phyloP scores from a whole-genome alignment of 306 rosid genomes.

The Acacia crassicarpa region DNA sequence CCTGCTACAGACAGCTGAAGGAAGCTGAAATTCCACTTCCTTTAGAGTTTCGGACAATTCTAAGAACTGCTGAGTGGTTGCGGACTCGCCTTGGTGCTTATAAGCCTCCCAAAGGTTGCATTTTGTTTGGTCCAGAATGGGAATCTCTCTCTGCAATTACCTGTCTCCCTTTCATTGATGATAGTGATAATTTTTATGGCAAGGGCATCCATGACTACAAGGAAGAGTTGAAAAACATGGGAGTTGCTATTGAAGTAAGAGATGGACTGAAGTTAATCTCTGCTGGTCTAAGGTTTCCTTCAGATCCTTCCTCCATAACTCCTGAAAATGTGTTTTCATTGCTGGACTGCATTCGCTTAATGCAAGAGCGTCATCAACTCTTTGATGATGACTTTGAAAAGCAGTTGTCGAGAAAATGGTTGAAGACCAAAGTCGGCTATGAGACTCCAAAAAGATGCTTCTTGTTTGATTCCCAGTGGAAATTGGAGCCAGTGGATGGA shows the following conservation, averaged over 20 bases:
- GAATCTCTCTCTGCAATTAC: slow-evolving; percentile 54
- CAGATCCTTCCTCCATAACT: slow-evolving; percentile 39
- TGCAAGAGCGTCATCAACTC: background rate
- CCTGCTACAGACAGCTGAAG: slow-evolving; percentile 43
- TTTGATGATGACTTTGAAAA: slow-evolving; percentile 34
- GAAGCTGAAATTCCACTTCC: slow-evolving; percentile 32
- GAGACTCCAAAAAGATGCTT: slow-evolving; percentile 52
- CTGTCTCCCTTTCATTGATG: slow-evolving; percentile 71
- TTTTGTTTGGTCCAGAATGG: slow-evolving; percentile 68
- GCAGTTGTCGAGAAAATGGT: slow-evolving; percentile 54
- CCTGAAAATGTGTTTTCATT: slow-evolving; percentile 48
- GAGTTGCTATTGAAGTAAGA: slow-evolving; percentile 51
- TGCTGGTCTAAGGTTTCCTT: slow-evolving; percentile 43
- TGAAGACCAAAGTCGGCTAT: slow-evolving; percentile 65
- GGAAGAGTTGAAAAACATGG: slow-evolving; percentile 58
- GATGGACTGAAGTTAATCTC: slow-evolving; percentile 51
- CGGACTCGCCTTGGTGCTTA: slow-evolving; percentile 46
- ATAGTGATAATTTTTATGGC: slow-evolving; percentile 48
- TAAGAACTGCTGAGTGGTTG: slow-evolving; percentile 52
- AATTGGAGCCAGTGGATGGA: slow-evolving; percentile 49
- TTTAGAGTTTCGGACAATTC: slow-evolving; percentile 20
- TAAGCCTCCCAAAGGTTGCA: slow-evolving; percentile 54
- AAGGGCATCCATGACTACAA: slow-evolving; percentile 42
- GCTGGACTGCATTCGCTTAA: slow-evolving; percentile 49
- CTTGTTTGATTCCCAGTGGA: slow-evolving; percentile 53